phyloP scores from a whole-genome alignment of 768 basidiomycete species.

The Pulveroboletus ravenelii region DNA sequence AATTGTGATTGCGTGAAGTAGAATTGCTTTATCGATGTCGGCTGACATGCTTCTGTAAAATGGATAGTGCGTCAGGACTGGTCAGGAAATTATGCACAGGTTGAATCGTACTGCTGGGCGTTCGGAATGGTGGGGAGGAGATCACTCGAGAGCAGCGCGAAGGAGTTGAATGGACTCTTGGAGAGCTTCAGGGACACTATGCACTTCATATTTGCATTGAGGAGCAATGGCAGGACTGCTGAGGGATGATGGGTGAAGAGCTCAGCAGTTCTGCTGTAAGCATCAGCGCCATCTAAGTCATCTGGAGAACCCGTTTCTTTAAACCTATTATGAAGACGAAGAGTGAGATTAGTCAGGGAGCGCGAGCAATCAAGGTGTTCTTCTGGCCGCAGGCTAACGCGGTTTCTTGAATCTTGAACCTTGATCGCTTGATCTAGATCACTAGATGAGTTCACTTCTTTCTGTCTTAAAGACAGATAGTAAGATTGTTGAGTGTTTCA shows the following conservation, averaged over 20 bases:
- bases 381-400: slow-evolving; percentile 1
- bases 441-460: neutral
- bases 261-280: neutral
- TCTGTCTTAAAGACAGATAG: slow-evolving; percentile 1
- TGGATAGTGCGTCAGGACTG: too few relatives aligned
- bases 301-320: neutral
- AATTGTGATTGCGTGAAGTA: neutral
- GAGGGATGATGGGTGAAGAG: neutral
- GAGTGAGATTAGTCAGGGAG: slow-evolving; percentile 3
- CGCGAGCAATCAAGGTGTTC: neutral
- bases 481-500: slow-evolving; percentile 14
- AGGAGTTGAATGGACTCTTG: neutral
- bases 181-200: neutral
- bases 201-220: neutral
- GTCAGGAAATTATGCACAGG: neutral
- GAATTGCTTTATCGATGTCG: neutral
- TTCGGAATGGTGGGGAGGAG: neutral
- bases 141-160: neutral
- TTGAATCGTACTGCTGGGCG: neutral
- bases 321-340: neutral
- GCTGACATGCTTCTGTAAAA: too few relatives aligned
- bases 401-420: slow-evolving; percentile 1
- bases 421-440: slow-evolving; percentile 8
- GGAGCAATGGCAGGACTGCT: neutral
- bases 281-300: neutral